Evolutionary conservation across 805 yeast genomes (phyloP).

Genomic region (Maudiozyma turicensis): DNA sequence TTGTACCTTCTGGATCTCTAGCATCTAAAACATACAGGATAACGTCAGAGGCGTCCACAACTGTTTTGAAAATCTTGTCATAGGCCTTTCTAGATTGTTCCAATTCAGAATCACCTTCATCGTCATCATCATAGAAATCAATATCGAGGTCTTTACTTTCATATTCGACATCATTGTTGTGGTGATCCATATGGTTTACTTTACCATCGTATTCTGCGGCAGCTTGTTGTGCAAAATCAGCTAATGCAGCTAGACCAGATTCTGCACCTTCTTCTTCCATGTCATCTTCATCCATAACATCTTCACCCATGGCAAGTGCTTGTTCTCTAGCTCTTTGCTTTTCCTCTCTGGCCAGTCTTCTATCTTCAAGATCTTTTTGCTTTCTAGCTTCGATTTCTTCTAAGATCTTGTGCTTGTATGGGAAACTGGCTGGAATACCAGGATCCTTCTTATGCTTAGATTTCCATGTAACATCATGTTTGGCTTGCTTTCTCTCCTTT

Average conservation of each 20-base stretch:
- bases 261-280: slow-evolving; percentile 35
- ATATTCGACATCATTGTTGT: slow-evolving; percentile 35
- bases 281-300: slow-evolving; percentile 31
- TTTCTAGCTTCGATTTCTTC: slow-evolving; percentile 59
- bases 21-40: slow-evolving; percentile 91
- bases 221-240: slow-evolving; percentile 84
- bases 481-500: slow-evolving; percentile 71
- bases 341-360: slow-evolving; percentile 41
- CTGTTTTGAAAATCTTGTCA: slow-evolving; percentile 88
- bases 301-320: slow-evolving; percentile 31
- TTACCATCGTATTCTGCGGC: slow-evolving; percentile 59
- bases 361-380: slow-evolving; percentile 45
- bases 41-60: slow-evolving; percentile 87
- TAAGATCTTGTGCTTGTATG: slow-evolving; percentile 80
- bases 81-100: slow-evolving; percentile 83
- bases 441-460: slow-evolving; percentile 77
- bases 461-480: slow-evolving; percentile 91
- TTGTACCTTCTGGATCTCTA: slow-evolving; percentile 91
- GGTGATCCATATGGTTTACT: slow-evolving; percentile 34
- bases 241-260: slow-evolving; percentile 67
- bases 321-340: slow-evolving; percentile 33
- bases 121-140: slow-evolving; percentile 35
- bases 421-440: slow-evolving; percentile 91
- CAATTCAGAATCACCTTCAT: slow-evolving; percentile 38
- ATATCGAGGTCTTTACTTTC: slow-evolving; percentile 44